Evolutionary conservation across 2,329 filamentous ascomycete species (phyloP).

Genomic region (Ophiocordyceps polyrhachis-furcata): DNA sequence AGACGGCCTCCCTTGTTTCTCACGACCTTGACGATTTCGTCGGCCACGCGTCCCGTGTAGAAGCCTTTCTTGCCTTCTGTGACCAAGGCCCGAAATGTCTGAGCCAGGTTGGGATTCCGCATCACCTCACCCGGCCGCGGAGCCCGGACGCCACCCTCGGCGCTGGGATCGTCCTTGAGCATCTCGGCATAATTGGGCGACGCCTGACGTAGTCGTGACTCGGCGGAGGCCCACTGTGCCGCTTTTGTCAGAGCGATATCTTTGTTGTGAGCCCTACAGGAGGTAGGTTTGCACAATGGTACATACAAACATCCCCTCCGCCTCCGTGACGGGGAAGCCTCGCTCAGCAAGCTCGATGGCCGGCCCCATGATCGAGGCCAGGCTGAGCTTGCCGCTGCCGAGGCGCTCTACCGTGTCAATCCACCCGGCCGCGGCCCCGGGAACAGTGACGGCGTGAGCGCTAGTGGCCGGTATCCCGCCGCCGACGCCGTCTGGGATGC

Average conservation of each 20-base stretch:
- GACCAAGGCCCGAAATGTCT: constrained; percentile 64
- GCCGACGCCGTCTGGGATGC: constrained; percentile 35
- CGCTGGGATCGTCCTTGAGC: constrained; percentile 57
- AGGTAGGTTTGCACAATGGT: too few species aligned
- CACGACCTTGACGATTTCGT: constrained; percentile 63
- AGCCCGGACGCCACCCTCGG: constrained; percentile 50
- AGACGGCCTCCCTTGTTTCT: constrained; percentile 59
- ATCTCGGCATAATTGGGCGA: constrained; percentile 80
- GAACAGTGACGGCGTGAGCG: constrained; percentile 69
- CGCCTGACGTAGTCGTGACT: constrained; percentile 44
- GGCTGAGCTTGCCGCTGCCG: constrained; percentile 63
- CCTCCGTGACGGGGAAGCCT: constrained; percentile 76
- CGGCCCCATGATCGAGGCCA: constrained; percentile 63
- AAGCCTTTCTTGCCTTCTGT: constrained; percentile 76
- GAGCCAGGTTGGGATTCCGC: constrained; percentile 63
- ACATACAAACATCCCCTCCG: constrained; percentile 50
- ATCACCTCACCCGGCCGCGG: constrained; percentile 74
- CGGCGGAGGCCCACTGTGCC: constrained; percentile 52
- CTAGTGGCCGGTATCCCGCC: constrained; percentile 54
- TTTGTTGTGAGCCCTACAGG: neutral
- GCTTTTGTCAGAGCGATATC: neutral
- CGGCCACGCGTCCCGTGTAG: constrained; percentile 68
- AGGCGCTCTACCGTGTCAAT: constrained; percentile 75
- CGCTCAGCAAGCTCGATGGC: constrained; percentile 74
- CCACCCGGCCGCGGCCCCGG: constrained; percentile 87